Conservation (phyloP, 177 flowering plant species). For the Telopea speciosissima region DNA sequence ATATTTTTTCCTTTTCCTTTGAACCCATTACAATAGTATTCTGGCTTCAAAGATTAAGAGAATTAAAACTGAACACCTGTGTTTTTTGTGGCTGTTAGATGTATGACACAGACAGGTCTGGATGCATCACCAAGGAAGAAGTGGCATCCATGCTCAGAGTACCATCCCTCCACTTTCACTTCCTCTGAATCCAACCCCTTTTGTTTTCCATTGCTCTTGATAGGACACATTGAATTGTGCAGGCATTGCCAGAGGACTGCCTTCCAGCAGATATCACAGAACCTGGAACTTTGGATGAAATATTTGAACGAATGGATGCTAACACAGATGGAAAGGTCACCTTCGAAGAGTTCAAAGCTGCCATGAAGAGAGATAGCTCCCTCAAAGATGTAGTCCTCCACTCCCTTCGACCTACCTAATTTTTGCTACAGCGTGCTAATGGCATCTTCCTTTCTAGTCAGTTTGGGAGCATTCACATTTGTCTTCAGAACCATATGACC, state of each 20-base stretch:
- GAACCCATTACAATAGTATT: too few relatives aligned
- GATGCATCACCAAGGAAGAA: constrained; percentile 75
- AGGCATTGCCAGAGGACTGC: constrained; percentile 80
- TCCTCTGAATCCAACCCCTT: background rate
- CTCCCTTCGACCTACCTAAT: constrained; percentile 47
- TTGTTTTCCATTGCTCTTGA: background rate
- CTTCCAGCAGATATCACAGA: constrained; percentile 64
- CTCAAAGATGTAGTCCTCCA: constrained; percentile 67
- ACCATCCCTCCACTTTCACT: constrained; percentile 9
- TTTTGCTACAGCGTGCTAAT: background rate
- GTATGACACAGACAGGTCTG: constrained; percentile 75
- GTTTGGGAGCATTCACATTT: background rate
- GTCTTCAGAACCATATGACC: background rate
- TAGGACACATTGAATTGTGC: constrained; percentile 9
- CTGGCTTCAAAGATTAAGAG: too few relatives aligned
- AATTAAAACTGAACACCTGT: background rate
- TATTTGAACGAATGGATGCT: constrained; percentile 70
- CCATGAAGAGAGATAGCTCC: constrained; percentile 76
- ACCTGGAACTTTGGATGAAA: constrained; percentile 72
- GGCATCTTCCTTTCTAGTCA: background rate
- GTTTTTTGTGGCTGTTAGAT: constrained; percentile 36
- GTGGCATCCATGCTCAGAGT: constrained; percentile 75
- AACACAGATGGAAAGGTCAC: constrained; percentile 71
- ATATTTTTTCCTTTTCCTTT: too few relatives aligned
- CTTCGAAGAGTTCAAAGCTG: constrained; percentile 77